Percentiles rank a stretch among this genome's conserved stretches.
These are phyloP conservation scores for Rhododendron henanense DNA, from an alignment of 148 eudicot genomes.

Conservation along the genomic window DNA sequence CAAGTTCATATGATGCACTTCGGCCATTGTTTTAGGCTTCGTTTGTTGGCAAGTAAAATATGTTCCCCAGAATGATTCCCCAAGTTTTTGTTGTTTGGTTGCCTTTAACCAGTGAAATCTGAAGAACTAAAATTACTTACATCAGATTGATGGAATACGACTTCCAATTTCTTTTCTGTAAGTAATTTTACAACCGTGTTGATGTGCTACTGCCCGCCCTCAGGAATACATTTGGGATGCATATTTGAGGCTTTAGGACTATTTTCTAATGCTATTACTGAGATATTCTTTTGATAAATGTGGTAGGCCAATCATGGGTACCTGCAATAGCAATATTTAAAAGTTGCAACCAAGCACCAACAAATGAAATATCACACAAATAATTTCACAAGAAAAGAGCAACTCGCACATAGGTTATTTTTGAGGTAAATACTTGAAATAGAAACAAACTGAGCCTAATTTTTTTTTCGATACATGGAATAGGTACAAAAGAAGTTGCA, in stretches of 20 bases:
- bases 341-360: neutral
- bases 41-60: neutral
- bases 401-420: neutral
- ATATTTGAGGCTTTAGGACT: neutral
- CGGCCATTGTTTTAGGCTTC: neutral
- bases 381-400: neutral
- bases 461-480: too few species aligned
- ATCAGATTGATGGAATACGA: neutral
- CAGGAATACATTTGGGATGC: neutral
- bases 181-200: neutral
- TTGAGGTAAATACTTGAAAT: neutral
- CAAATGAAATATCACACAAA: neutral
- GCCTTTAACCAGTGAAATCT: neutral
- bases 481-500: slow-evolving; percentile 56
- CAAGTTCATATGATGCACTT: neutral
- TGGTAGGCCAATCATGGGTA: neutral
- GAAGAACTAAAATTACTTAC: neutral
- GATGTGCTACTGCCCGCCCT: neutral
- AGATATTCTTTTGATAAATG: neutral
- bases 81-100: neutral
- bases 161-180: neutral
- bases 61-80: neutral
- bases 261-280: neutral
- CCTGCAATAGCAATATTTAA: neutral
- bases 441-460: neutral